Evolutionary conservation across 2,329 filamentous ascomycete species (phyloP), one percentile per base, ranked within the genome.

Genomic region (Tolypocladium ophioglossoides): DNA sequence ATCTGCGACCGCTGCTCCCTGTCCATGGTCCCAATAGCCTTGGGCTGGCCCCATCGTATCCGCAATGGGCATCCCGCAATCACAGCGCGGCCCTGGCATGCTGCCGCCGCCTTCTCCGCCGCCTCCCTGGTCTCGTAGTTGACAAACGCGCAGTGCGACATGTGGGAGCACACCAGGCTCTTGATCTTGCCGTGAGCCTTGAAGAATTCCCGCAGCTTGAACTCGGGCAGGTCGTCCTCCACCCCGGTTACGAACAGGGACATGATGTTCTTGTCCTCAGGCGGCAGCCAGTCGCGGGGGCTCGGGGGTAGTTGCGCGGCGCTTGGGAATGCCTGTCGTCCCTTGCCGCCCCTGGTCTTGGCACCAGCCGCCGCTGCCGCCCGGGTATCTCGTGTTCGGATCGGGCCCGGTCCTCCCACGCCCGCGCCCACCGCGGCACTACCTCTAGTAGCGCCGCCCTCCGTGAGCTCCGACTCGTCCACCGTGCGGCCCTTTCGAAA

Each of bases 71-170:
- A 96, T 3, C 94, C 94, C 38, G 91, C 85, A 63, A 99, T 89
- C 8, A 97, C 83, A 0, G 91, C 90, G 57, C 87, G 87, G 7
- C 95, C 94, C 68, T 96, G 87, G 62, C 90, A 92, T 22, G 88
- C 83, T 37, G 83, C 83, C 0, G 94, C 89, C 0, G 95, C 95
- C 55, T 80, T 84, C 72, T 99, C 94, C 0, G 95, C 94, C 1
- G 82, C 86, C 57, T 89, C 84, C 55, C 94, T 82, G 3, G 86
- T 89, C 62, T 91, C 84, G 68, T 90, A 99, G 72, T 99, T 99
- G 72, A 99, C 78, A 66, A 97, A 99, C 1, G 94, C 94, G 69
- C 91, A 97, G 66, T 97, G 94, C 18, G 92, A 92, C 75, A 95
- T 91, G 73, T 99, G 94, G 8, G 91, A 96, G 71, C 94, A 97